Evolutionary conservation across 2,329 filamentous ascomycete species (phyloP).

Genomic region (Pyrenochaeta sp.): DNA sequence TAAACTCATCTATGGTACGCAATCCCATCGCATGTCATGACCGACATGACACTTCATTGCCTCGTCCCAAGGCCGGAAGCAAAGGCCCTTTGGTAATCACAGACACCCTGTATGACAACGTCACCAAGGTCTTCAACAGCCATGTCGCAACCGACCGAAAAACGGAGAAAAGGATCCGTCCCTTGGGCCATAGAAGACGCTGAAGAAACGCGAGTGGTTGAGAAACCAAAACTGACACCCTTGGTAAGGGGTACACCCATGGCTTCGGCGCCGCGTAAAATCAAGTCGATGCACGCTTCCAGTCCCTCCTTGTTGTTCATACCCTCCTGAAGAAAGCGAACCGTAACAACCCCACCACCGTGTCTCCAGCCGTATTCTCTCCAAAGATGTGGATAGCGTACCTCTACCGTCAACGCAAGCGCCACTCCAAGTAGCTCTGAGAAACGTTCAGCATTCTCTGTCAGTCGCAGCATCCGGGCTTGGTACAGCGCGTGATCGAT

Average conservation of each 20-base stretch:
- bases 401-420: background rate
- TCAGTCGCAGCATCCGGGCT: conserved; percentile 3
- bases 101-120: too few species aligned
- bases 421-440: background rate
- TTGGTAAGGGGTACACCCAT: conserved; percentile 4
- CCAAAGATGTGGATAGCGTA: conserved; percentile 7
- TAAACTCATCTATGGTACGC: too few species aligned
- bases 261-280: conserved; percentile 2
- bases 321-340: background rate
- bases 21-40: too few species aligned
- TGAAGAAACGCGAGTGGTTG: conserved; percentile 4
- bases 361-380: conserved; percentile 7
- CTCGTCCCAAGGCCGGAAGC: too few species aligned
- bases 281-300: conserved; percentile 4
- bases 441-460: conserved; percentile 2
- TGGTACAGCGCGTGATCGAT: conserved; percentile 6
- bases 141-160: conserved; percentile 9
- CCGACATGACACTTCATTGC: too few species aligned
- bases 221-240: conserved; percentile 8
- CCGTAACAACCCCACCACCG: conserved; percentile 7
- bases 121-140: too few species aligned
- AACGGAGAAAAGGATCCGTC: conserved; percentile 8
- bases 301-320: conserved; percentile 8
- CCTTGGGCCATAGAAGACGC: background rate
- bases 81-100: too few species aligned